Percentiles rank a stretch among this genome's conserved stretches.
Conservation (phyloP, 768 basidiomycete species). For the Dendrothele bispora region DNA sequence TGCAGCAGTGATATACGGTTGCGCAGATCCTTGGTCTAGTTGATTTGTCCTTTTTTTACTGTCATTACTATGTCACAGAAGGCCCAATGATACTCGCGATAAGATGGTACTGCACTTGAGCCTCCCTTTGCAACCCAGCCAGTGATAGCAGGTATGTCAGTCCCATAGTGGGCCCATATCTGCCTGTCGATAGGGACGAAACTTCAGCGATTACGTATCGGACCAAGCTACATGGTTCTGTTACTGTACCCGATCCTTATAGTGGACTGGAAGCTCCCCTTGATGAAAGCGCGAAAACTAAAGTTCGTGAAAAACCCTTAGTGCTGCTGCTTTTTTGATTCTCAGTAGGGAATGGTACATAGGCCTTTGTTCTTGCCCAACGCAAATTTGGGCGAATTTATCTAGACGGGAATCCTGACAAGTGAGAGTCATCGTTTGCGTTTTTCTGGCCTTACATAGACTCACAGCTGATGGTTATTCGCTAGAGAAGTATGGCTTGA, state of each 20-base stretch:
- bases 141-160: not conserved
- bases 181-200: not conserved
- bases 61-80: no score
- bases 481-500: slow-evolving; percentile 2
- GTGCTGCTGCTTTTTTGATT: not conserved
- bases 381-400: slow-evolving; percentile 2
- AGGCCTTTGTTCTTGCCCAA: not conserved
- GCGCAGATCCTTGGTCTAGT: no score
- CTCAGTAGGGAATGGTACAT: not conserved
- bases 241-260: slow-evolving; percentile 4
- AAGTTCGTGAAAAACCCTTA: not conserved
- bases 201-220: slow-evolving; percentile 1
- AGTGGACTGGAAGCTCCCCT: not conserved
- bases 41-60: no score
- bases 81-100: no score
- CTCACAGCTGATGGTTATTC: not conserved
- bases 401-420: slow-evolving; percentile 5
- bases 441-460: not conserved
- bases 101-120: no score
- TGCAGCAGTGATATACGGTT: no score
- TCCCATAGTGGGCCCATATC: not conserved
- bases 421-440: not conserved
- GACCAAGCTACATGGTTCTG: not conserved
- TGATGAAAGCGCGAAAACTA: slow-evolving; percentile 1
- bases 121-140: not conserved